Evolutionary conservation across 1,139 yeast species (phyloP).

Genomic region (Taiozyma onychis): DNA sequence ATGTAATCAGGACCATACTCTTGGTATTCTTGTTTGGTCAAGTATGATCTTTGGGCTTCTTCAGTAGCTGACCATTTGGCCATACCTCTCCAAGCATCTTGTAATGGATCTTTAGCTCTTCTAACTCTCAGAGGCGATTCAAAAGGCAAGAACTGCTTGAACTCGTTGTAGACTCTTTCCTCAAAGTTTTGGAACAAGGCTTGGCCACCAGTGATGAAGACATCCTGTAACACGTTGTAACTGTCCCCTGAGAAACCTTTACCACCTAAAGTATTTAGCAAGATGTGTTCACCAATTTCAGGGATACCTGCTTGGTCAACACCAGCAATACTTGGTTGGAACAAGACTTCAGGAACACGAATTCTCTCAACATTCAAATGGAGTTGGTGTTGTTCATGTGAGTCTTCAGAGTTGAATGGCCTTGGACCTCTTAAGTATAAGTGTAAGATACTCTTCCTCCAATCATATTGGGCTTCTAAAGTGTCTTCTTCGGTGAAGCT

Average conservation of each 20-base stretch:
- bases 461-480: conserved; percentile 75
- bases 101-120: conserved; percentile 57
- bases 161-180: conserved; percentile 60
- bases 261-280: conserved; percentile 55
- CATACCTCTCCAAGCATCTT: conserved; percentile 96
- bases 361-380: conserved; percentile 89
- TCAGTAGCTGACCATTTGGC: conserved; percentile 59
- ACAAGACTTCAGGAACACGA: conserved; percentile 84
- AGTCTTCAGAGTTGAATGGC: conserved; percentile 56
- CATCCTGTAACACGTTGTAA: conserved; percentile 32
- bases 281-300: conserved; percentile 68
- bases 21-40: conserved; percentile 69
- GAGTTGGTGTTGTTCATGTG: conserved; percentile 77
- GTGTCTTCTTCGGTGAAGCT: conserved; percentile 82
- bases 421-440: conserved; percentile 87
- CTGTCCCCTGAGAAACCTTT: conserved; percentile 50
- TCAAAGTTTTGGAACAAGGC: conserved; percentile 61
- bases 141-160: conserved; percentile 65
- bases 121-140: conserved; percentile 59
- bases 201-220: conserved; percentile 86
- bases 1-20: conserved; percentile 89
- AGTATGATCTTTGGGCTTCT: conserved; percentile 43
- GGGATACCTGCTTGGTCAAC: conserved; percentile 89
- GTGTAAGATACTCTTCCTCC: conserved; percentile 77
- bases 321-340: conserved; percentile 95